These are phyloP conservation scores for Laetiporus sulphureus DNA, from an alignment of 1,284 basidiomycete species.

Conservation along the genomic window DNA sequence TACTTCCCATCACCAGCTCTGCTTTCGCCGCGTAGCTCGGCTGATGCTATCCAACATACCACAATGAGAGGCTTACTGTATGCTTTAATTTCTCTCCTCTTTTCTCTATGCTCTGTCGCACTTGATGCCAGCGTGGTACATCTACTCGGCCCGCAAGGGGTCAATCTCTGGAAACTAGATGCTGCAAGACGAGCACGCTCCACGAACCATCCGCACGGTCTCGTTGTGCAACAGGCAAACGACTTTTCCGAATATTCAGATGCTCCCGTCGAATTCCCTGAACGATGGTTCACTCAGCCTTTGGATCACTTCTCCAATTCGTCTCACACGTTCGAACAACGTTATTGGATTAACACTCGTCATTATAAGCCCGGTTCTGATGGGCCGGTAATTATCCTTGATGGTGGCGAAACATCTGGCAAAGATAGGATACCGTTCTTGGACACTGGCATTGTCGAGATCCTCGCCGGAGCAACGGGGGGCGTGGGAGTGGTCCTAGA, in stretches of 20 bases:
- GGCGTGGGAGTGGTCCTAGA: slow-evolving; percentile 89
- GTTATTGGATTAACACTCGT: slow-evolving; percentile 87
- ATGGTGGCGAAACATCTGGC: slow-evolving; percentile 82
- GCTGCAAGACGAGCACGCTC: neutral
- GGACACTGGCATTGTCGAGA: slow-evolving; percentile 82
- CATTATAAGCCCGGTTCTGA: slow-evolving; percentile 69
- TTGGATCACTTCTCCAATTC: slow-evolving; percentile 69
- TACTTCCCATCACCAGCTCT: too few relatives aligned
- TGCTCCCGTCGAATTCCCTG: slow-evolving; percentile 36
- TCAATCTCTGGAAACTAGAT: slow-evolving; percentile 38
- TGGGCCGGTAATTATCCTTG: slow-evolving; percentile 76
- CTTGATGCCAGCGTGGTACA: slow-evolving; percentile 10
- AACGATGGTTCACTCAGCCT: slow-evolving; percentile 76
- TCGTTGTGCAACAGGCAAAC: slow-evolving; percentile 8
- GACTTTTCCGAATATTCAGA: slow-evolving; percentile 9
- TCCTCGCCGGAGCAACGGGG: slow-evolving; percentile 75
- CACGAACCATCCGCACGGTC: neutral
- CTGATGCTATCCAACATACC: too few relatives aligned
- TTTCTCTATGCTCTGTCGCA: neutral
- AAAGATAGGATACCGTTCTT: slow-evolving; percentile 64
- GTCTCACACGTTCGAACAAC: slow-evolving; percentile 56
- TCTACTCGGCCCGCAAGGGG: slow-evolving; percentile 29
- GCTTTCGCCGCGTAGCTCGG: too few relatives aligned
- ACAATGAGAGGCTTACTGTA: too few relatives aligned
- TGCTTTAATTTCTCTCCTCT: too few relatives aligned